A percentile compares a stretch with the other conserved stretches of the same genome.
Conservation (phyloP, 805 yeast genomes). For the Blastobotrys robertii region DNA sequence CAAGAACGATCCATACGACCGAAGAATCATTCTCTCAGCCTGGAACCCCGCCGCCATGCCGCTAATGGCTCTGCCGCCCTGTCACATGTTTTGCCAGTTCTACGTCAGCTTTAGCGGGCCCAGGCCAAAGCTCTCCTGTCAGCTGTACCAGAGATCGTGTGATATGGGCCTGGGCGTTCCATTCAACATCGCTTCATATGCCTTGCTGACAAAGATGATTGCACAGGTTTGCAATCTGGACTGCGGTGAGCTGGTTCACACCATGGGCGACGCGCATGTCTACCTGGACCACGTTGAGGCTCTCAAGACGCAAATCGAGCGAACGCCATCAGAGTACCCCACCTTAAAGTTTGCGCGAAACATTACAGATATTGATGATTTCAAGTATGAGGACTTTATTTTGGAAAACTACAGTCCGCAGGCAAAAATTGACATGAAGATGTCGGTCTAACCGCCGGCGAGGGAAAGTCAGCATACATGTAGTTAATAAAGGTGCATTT, state of each 20-base stretch:
- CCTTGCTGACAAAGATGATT: constrained; percentile 84
- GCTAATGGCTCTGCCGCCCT: constrained; percentile 96
- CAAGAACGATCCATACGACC: constrained; percentile 83
- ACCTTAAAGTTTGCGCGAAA: constrained; percentile 59
- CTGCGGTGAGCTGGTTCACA: constrained; percentile 90
- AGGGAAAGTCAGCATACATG: constrained; percentile 6
- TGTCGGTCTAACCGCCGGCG: constrained; percentile 98
- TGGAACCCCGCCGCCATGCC: constrained; percentile 97
- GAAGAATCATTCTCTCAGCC: constrained; percentile 90
- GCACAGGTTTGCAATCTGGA: constrained; percentile 94
- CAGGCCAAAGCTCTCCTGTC: constrained; percentile 67
- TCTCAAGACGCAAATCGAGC: constrained; percentile 61
- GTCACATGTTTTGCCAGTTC: constrained; percentile 94
- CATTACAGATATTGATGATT: constrained; percentile 71
- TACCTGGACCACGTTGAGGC: constrained; percentile 92
- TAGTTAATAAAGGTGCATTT: too few relatives aligned
- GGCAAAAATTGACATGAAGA: constrained; percentile 81
- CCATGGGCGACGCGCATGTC: constrained; percentile 95
- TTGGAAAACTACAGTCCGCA: constrained; percentile 74
- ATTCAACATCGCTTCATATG: constrained; percentile 94
- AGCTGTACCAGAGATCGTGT: constrained; percentile 93
- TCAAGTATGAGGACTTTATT: constrained; percentile 79
- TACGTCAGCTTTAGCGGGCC: constrained; percentile 52
- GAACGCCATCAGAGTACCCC: constrained; percentile 78
- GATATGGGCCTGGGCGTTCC: constrained; percentile 99